Evolutionary conservation across 2,329 filamentous ascomycete genomes (phyloP).

Genomic region (Plenodomus tracheiphilus): DNA sequence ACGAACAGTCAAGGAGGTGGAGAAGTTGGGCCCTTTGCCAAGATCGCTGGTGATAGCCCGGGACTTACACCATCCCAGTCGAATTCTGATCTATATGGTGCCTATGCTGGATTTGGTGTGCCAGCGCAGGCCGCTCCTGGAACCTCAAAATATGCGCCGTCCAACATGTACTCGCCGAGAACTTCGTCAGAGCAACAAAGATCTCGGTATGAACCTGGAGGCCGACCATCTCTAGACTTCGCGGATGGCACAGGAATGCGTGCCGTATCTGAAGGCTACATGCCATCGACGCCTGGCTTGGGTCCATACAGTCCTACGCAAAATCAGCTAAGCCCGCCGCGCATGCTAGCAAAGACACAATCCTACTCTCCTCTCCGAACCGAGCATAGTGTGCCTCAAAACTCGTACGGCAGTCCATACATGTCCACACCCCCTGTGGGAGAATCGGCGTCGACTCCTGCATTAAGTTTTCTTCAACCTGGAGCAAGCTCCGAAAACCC

Average conservation of each 20-base stretch:
- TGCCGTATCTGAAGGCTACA: slow-evolving; percentile 36
- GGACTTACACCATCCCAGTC: slow-evolving; percentile 61
- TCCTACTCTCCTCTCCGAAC: slow-evolving; percentile 38
- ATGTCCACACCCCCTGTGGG: slow-evolving; percentile 30
- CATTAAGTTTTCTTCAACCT: slow-evolving; percentile 33
- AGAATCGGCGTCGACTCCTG: slow-evolving; percentile 22
- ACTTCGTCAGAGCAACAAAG: slow-evolving; percentile 57
- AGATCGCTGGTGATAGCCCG: slow-evolving; percentile 67
- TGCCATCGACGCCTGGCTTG: slow-evolving; percentile 30
- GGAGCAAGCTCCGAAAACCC: slow-evolving; percentile 31
- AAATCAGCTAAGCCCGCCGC: slow-evolving; percentile 34
- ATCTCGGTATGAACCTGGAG: slow-evolving; percentile 52
- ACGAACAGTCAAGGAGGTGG: slow-evolving; percentile 61
- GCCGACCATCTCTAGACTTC: slow-evolving; percentile 45
- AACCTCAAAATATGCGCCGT: slow-evolving; percentile 47
- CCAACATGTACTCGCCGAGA: slow-evolving; percentile 49
- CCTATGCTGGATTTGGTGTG: slow-evolving; percentile 60
- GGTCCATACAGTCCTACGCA: slow-evolving; percentile 37
- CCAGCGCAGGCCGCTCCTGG: slow-evolving; percentile 25
- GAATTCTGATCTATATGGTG: slow-evolving; percentile 74
- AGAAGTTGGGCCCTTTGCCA: slow-evolving; percentile 76
- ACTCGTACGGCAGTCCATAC: slow-evolving; percentile 36
- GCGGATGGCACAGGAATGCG: slow-evolving; percentile 27
- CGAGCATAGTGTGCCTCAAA: slow-evolving; percentile 25
- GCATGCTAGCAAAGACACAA: slow-evolving; percentile 31